Percentiles rank a stretch among this genome's conserved stretches.
Conservation (phyloP, 495 filamentous ascomycete species). For the Penicillium cinerascens region DNA sequence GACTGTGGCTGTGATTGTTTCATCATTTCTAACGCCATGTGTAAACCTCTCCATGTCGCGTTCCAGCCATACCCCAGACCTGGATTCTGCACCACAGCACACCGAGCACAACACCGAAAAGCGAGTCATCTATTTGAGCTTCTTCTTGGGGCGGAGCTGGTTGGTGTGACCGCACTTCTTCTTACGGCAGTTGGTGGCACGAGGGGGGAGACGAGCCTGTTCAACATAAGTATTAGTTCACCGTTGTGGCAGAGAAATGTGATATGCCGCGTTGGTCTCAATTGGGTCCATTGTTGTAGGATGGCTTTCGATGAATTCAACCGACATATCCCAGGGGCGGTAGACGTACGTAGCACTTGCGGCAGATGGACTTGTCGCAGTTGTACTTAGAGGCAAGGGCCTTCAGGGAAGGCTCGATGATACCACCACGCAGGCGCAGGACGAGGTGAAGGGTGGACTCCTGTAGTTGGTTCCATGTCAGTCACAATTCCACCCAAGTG, state of each 20-base stretch:
- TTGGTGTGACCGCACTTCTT: constrained; percentile 99
- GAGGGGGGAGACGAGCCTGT: constrained; percentile 90
- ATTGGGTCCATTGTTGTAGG: not conserved
- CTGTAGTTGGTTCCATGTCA: constrained; percentile 46
- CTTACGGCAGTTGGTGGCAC: constrained; percentile 99
- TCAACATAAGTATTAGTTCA: constrained; percentile 17
- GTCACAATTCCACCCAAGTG: constrained; percentile 12
- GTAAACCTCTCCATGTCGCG: constrained; percentile 42
- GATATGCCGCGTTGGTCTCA: constrained; percentile 1
- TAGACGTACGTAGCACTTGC: constrained; percentile 92
- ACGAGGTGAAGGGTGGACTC: constrained; percentile 99
- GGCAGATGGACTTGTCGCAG: constrained; percentile 99
- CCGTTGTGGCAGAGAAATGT: not conserved
- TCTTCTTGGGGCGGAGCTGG: constrained; percentile 99
- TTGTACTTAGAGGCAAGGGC: constrained; percentile 98
- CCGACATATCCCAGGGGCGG: constrained; percentile 1
- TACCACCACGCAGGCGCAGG: constrained; percentile 98
- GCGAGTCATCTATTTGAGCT: constrained; percentile 82
- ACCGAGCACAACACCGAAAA: constrained; percentile 44
- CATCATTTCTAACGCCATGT: constrained; percentile 48
- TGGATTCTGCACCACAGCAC: constrained; percentile 37
- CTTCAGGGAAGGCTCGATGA: constrained; percentile 99
- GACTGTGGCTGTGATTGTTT: constrained; percentile 44
- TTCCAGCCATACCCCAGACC: constrained; percentile 35
- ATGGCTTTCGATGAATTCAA: not conserved